Evolutionary conservation across 441 rosid genomes (phyloP), one percentile per base, ranked within the genome.

Genomic region (Codiaeum variegatum): DNA sequence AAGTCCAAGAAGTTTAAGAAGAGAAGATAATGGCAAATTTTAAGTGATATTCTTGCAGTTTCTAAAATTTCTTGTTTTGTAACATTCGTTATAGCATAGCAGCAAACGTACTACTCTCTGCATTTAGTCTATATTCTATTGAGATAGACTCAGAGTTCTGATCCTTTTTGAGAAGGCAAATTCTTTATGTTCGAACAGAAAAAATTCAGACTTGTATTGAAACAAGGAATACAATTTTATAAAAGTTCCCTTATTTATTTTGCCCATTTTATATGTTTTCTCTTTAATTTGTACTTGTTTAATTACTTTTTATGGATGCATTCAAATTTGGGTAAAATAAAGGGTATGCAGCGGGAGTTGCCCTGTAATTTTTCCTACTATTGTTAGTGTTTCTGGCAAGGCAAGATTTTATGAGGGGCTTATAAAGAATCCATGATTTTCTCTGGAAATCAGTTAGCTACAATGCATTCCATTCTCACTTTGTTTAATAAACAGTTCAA

Each of bases 1-100:
- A 80, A 74, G 65, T 78, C 80, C 47, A 87, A 85, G 77, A 88
- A 80, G 83, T 67, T 78, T 26, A 84, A 66, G 67, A 78, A 72
- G 63, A 71, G 63, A 67, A 69, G 71, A 64, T 23, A 24, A 26
- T 38, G 10, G 56, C 13, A 56, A 31, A 1, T 4, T 28, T 19
- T 8, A 1, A 6, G 59, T 18, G 55, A 19, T n/a, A 21, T 52
- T 54, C 21, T 19, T 18, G 3, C 21, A 49, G 8, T 0, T 49
- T 54, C 23, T 54, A 2, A 54, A 52, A 51, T 52, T n/a, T 52
- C 0, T 6, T 52, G 56, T 52, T 19, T 19, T 3, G 0, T 52
- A 52, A 52, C 58, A 5, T 52, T n/a, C 58, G 8, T 52, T 52
- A 54, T 21, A 21, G 28, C 4, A 21, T 21, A 2, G 24, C 28